phyloP scores from a whole-genome alignment of 768 basidiomycete genomes.

The Tricholoma sp. region DNA sequence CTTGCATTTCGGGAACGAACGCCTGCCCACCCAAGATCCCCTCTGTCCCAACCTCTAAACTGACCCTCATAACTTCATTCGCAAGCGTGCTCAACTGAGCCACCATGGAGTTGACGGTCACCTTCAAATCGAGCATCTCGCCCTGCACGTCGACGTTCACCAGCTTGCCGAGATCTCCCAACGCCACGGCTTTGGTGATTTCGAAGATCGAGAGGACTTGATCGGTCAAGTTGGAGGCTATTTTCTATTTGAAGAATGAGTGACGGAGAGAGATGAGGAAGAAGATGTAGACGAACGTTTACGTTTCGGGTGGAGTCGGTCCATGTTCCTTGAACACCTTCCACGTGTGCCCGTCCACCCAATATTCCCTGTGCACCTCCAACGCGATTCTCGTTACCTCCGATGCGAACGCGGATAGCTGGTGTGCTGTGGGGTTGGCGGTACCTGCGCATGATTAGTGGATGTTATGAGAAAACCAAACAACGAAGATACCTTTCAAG shows the following conservation, averaged over 20 bases:
- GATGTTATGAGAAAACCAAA: background rate
- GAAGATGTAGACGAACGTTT: conserved; percentile 50
- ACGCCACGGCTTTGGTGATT: no score
- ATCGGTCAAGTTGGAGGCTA: no score
- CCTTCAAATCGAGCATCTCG: no score
- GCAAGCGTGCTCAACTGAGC: conserved; percentile 72
- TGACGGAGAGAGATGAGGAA: conserved; percentile 15
- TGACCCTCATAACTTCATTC: conserved; percentile 81
- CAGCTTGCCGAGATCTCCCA: no score
- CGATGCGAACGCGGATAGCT: conserved; percentile 65
- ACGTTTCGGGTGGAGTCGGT: conserved; percentile 83
- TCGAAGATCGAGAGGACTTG: no score
- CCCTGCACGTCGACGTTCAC: no score
- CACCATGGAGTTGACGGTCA: conserved; percentile 82
- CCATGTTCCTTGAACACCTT: conserved; percentile 93
- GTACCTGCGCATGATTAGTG: conserved; percentile 36
- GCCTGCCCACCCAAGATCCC: no score
- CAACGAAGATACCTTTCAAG: conserved; percentile 50
- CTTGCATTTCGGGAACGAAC: conserved; percentile 90
- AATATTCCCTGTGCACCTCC: conserved; percentile 69
- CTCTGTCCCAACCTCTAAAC: no score
- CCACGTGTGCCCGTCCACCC: conserved; percentile 86
- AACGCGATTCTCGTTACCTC: conserved; percentile 78
- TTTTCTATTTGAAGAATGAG: conserved; percentile 47
- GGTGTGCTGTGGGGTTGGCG: conserved; percentile 92